Percentiles rank a stretch among this genome's conserved stretches.
Conservation (phyloP, 2,329 filamentous ascomycete genomes). For the Pseudogymnoascus sp. region DNA sequence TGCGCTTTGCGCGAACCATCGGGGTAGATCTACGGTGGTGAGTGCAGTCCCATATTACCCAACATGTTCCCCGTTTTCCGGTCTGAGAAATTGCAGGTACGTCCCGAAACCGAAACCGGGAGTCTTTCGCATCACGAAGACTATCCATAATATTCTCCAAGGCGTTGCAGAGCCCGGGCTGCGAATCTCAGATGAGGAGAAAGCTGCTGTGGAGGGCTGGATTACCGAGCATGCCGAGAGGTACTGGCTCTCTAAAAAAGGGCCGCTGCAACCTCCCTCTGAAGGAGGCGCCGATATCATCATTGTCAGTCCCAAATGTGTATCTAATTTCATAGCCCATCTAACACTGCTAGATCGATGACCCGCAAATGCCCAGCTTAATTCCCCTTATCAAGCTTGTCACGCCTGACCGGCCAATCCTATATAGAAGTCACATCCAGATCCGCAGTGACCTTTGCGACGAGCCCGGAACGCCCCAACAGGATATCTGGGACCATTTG, state of each 20-base stretch:
- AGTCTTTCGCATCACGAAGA: conserved; percentile 78
- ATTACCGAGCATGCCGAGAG: conserved; percentile 63
- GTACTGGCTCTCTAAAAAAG: conserved; percentile 64
- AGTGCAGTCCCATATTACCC: conserved; percentile 25
- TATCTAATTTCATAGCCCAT: not conserved
- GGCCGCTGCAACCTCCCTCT: conserved; percentile 55
- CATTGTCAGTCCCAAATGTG: conserved; percentile 39
- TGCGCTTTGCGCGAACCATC: conserved; percentile 60
- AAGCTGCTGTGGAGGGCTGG: conserved; percentile 60
- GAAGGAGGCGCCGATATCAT: conserved; percentile 71
- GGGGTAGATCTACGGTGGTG: conserved; percentile 69
- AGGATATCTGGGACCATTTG: conserved; percentile 67
- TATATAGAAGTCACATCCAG: conserved; percentile 79
- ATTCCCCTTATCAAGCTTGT: conserved; percentile 66
- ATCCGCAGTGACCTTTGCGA: conserved; percentile 67
- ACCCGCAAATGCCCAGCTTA: conserved; percentile 75
- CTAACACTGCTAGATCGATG: conserved; percentile 51
- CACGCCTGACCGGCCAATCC: conserved; percentile 65
- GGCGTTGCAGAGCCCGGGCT: conserved; percentile 61
- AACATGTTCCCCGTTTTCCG: not conserved
- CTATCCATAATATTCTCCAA: conserved; percentile 82
- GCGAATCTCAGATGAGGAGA: conserved; percentile 55
- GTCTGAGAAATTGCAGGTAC: conserved; percentile 17
- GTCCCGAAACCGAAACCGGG: conserved; percentile 74
- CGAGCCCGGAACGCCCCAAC: conserved; percentile 56